Conservation (phyloP, 192 early-diverging fungal genomes). For the Funneliformis geosporum region DNA sequence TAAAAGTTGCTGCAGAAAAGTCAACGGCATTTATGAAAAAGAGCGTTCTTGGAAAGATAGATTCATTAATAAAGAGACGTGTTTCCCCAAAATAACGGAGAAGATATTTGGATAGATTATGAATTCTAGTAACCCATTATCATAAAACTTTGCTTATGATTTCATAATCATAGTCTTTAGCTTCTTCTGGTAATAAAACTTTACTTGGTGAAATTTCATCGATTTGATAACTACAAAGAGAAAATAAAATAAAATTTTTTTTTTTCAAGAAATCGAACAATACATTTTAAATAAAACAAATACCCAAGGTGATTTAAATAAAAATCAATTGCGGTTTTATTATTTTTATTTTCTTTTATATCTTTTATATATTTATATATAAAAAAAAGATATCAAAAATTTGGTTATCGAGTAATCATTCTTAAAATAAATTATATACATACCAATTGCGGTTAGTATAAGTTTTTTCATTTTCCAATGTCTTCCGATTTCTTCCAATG, state of each 20-base stretch:
- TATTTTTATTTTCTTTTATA: slow-evolving; percentile 34
- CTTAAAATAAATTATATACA: slow-evolving; percentile 30
- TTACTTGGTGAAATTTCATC: slow-evolving; percentile 65
- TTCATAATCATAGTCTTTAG: slow-evolving; percentile 58
- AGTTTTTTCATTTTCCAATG: slow-evolving; percentile 56
- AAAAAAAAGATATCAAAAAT: neutral
- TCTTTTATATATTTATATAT: neutral
- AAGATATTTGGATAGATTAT: neutral
- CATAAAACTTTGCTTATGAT: slow-evolving; percentile 53
- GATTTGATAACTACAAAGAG: slow-evolving; percentile 46
- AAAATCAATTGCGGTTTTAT: slow-evolving; percentile 54
- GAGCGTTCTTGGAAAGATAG: neutral
- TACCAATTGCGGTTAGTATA: slow-evolving; percentile 65
- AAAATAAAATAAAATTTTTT: neutral
- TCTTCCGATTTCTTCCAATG: slow-evolving; percentile 51
- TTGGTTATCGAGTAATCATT: neutral
- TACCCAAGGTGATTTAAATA: slow-evolving; percentile 56
- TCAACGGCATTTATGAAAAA: slow-evolving; percentile 26
- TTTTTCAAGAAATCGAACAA: neutral
- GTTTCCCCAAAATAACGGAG: neutral
- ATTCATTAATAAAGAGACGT: slow-evolving; percentile 2
- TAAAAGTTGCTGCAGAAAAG: slow-evolving; percentile 15
- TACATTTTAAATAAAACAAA: neutral
- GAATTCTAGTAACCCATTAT: neutral
- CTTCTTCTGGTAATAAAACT: slow-evolving; percentile 45